A percentile compares a stretch with the other conserved stretches of the same genome.
These are phyloP conservation scores for Trametes cingulata DNA, from an alignment of 768 basidiomycete genomes.

Conservation along the genomic window DNA sequence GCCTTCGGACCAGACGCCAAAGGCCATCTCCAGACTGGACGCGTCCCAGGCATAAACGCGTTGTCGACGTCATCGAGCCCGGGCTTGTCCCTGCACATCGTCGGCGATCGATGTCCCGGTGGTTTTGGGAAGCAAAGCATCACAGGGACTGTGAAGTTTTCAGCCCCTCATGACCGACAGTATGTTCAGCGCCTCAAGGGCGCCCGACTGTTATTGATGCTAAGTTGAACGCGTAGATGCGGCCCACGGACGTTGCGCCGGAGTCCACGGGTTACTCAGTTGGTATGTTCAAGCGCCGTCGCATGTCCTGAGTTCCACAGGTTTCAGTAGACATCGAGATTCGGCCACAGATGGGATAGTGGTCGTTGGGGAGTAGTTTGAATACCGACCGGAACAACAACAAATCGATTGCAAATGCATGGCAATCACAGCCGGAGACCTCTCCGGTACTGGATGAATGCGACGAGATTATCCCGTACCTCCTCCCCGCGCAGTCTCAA, in stretches of 20 bases:
- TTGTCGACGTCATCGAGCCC: slow-evolving; percentile 8
- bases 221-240: neutral
- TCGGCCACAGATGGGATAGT: slow-evolving; percentile 4
- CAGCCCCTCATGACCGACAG: neutral
- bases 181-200: neutral
- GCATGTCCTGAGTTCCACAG: neutral
- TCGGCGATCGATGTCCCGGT: slow-evolving; percentile 6
- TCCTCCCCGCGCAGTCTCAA: slow-evolving; percentile 72
- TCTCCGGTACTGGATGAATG: slow-evolving; percentile 73
- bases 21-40: slow-evolving; percentile 1
- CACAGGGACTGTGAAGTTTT: neutral
- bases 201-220: neutral
- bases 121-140: neutral
- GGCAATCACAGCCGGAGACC: slow-evolving; percentile 45
- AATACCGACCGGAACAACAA: slow-evolving; percentile 5
- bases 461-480: slow-evolving; percentile 71
- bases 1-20: neutral
- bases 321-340: neutral
- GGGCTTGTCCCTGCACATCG: neutral
- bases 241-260: neutral
- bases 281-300: neutral
- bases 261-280: neutral
- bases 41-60: neutral
- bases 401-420: neutral
- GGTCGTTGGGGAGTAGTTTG: slow-evolving; percentile 6